Percentiles rank a stretch among this genome's conserved stretches.
Evolutionary conservation across 1,284 basidiomycete genomes (phyloP).

Genomic region (Phenoliferia sp.): DNA sequence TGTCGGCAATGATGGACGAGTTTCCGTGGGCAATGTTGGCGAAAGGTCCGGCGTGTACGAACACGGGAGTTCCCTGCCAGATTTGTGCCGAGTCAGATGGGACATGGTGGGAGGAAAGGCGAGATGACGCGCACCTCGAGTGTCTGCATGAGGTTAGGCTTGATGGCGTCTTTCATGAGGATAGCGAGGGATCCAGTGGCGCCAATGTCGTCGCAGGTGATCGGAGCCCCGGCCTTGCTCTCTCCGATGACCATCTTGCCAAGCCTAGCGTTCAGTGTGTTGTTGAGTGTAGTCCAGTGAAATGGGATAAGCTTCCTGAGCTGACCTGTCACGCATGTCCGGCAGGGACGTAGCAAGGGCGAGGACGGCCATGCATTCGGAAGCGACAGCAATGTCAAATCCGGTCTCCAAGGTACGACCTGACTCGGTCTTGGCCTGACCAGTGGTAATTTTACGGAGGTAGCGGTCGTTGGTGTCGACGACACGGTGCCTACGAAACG

Average conservation of each 20-base stretch:
- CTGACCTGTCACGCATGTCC: conserved; percentile 74
- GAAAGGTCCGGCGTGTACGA: conserved; percentile 97
- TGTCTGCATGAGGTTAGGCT: conserved; percentile 98
- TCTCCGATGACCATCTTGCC: conserved; percentile 98
- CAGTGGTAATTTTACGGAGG: conserved; percentile 89
- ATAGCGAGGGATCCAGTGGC: conserved; percentile 94
- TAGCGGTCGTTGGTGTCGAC: conserved; percentile 96
- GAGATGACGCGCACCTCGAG: conserved; percentile 53
- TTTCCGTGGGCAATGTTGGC: conserved; percentile 99
- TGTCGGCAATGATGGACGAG: conserved; percentile 95
- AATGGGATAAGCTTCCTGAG: conserved; percentile 35
- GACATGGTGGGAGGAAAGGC: background rate
- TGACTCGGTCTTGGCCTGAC: conserved; percentile 83
- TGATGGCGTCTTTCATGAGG: conserved; percentile 98
- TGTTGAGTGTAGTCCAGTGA: conserved; percentile 13
- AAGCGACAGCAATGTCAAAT: conserved; percentile 95
- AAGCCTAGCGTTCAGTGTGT: conserved; percentile 48
- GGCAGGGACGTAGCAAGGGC: conserved; percentile 80
- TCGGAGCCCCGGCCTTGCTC: conserved; percentile 79
- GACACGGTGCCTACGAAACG: conserved; percentile 66
- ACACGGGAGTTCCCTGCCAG: conserved; percentile 86
- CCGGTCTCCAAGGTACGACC: conserved; percentile 84
- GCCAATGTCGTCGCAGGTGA: conserved; percentile 96
- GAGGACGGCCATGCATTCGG: conserved; percentile 97
- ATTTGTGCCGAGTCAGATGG: background rate